phyloP scores from a whole-genome alignment of 768 basidiomycete genomes.

The Coprinellus micaceus region DNA sequence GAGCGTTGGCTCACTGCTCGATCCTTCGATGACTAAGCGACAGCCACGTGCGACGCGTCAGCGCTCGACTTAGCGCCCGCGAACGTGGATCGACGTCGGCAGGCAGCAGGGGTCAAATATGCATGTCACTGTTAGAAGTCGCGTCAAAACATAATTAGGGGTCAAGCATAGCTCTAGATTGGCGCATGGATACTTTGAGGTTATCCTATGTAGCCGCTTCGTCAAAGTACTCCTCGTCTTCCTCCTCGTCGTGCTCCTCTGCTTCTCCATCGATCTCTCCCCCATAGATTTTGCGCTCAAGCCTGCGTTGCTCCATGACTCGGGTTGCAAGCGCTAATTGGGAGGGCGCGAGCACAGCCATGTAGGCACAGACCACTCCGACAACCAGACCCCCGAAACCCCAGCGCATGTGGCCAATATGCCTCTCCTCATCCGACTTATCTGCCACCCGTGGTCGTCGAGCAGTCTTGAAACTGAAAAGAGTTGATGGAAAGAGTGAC shows the following conservation, averaged over 20 bases:
- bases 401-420: conserved; percentile 49
- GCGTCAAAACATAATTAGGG: too few species aligned
- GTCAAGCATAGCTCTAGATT: too few species aligned
- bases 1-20: too few species aligned
- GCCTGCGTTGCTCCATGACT: too few species aligned
- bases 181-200: too few species aligned
- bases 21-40: background rate
- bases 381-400: conserved; percentile 47
- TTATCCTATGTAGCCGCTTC: too few species aligned
- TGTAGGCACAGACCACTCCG: conserved; percentile 39
- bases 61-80: too few species aligned
- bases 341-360: conserved; percentile 23
- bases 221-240: background rate
- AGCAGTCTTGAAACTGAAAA: conserved; percentile 23
- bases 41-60: too few species aligned
- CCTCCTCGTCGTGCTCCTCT: conserved; percentile 11
- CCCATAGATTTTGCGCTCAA: conserved; percentile 9
- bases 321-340: background rate
- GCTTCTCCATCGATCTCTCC: conserved; percentile 6
- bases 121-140: too few species aligned
- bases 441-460: conserved; percentile 11
- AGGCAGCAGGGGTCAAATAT: too few species aligned
- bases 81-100: too few species aligned
- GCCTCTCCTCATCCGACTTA: conserved; percentile 40
- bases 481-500: conserved; percentile 17